phyloP scores from a whole-genome alignment of 108 stramenopile species.

The Stephanodiscus triporus region DNA sequence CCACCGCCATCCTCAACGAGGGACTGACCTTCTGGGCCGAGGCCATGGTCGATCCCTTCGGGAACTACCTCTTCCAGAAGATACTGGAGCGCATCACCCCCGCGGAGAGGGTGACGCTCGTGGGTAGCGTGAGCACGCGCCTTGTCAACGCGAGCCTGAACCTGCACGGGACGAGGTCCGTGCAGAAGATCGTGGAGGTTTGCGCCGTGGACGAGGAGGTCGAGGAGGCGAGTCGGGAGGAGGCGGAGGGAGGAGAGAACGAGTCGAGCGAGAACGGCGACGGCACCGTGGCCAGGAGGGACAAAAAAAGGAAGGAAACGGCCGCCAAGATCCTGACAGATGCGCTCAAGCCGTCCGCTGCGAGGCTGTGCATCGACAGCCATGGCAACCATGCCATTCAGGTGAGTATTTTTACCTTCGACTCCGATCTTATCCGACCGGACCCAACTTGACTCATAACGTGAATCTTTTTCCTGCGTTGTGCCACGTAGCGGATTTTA shows the following conservation, averaged over 20 bases:
- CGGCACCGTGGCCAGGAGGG: slow-evolving; percentile 20
- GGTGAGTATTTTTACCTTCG: background rate
- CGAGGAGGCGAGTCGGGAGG: slow-evolving; percentile 11
- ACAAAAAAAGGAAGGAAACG: slow-evolving; percentile 54
- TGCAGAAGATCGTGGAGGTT: slow-evolving; percentile 97
- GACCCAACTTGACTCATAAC: slow-evolving; percentile 9
- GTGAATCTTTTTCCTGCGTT: slow-evolving; percentile 12
- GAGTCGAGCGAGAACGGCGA: slow-evolving; percentile 12
- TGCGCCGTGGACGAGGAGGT: slow-evolving; percentile 77
- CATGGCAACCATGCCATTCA: slow-evolving; percentile 97
- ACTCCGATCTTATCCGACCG: background rate
- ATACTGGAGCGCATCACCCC: slow-evolving; percentile 90
- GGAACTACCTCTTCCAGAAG: slow-evolving; percentile 98
- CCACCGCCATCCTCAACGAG: slow-evolving; percentile 91
- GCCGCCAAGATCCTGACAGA: slow-evolving; percentile 84
- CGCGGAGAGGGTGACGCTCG: slow-evolving; percentile 84
- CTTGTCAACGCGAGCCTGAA: slow-evolving; percentile 95
- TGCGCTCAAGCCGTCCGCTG: slow-evolving; percentile 87
- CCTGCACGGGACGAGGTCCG: slow-evolving; percentile 96
- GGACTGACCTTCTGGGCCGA: slow-evolving; percentile 93
- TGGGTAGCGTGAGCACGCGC: slow-evolving; percentile 83
- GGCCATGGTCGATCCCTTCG: slow-evolving; percentile 98
- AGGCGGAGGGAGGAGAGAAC: slow-evolving; percentile 7
- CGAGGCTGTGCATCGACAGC: slow-evolving; percentile 95
- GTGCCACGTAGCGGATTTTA: slow-evolving; percentile 63